phyloP scores from a whole-genome alignment of 2,329 filamentous ascomycete genomes.

The Pyrenophora tritici-repentis region DNA sequence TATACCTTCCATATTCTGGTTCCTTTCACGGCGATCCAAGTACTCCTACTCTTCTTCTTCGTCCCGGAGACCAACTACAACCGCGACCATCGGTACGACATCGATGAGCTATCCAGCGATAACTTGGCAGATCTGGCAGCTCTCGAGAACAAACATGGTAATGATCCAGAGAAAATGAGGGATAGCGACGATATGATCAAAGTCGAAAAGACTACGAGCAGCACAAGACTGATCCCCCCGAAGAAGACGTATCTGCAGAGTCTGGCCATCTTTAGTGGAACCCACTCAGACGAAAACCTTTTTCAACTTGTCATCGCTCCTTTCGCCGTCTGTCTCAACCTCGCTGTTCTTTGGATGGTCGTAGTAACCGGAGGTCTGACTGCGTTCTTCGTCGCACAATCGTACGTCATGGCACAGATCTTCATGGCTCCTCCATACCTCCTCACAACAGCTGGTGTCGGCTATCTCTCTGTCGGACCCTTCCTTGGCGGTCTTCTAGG shows the following conservation, averaged over 20 bases:
- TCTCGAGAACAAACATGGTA: slow-evolving; percentile 27
- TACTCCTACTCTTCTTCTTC: slow-evolving; percentile 54
- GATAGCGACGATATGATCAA: slow-evolving; percentile 21
- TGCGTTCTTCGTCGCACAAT: slow-evolving; percentile 52
- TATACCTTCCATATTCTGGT: slow-evolving; percentile 55
- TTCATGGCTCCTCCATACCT: slow-evolving; percentile 57
- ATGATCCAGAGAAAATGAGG: slow-evolving; percentile 8
- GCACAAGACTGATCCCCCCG: slow-evolving; percentile 20
- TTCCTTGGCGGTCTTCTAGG: slow-evolving; percentile 48
- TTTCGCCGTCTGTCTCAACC: slow-evolving; percentile 57
- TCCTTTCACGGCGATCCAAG: slow-evolving; percentile 53
- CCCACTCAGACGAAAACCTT: slow-evolving; percentile 46
- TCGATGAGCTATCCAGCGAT: slow-evolving; percentile 37
- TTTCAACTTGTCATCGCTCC: slow-evolving; percentile 51
- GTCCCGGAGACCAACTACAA: slow-evolving; percentile 59
- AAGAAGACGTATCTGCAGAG: slow-evolving; percentile 47
- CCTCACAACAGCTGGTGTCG: slow-evolving; percentile 49
- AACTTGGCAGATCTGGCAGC: slow-evolving; percentile 35
- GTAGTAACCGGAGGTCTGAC: slow-evolving; percentile 52
- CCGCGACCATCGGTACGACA: slow-evolving; percentile 45
- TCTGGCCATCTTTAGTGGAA: slow-evolving; percentile 48
- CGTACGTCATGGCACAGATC: slow-evolving; percentile 53
- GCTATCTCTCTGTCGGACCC: slow-evolving; percentile 51
- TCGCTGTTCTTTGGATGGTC: slow-evolving; percentile 58
- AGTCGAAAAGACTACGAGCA: slow-evolving; percentile 25